These are phyloP conservation scores for Raphanus raphanistrum DNA, from an alignment of 345 rosid genomes.

Conservation along the genomic window DNA sequence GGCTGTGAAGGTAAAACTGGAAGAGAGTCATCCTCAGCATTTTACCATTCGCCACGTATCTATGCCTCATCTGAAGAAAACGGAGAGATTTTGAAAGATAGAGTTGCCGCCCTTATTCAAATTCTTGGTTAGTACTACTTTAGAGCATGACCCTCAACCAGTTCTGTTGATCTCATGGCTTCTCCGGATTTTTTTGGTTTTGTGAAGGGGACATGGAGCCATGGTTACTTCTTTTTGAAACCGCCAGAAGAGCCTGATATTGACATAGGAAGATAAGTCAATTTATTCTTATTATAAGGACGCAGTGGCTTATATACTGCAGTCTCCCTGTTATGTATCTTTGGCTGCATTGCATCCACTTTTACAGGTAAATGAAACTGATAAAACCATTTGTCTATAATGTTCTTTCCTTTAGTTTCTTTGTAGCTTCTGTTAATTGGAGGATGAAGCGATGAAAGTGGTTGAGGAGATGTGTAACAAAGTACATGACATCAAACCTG, in stretches of 20 bases:
- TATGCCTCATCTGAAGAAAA: conserved; percentile 51
- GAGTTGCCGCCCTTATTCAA: conserved; percentile 43
- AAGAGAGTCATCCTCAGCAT: conserved; percentile 24
- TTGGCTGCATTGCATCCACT: conserved; percentile 73
- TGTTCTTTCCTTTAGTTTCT: background rate
- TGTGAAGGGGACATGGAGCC: conserved; percentile 54
- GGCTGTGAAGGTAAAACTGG: background rate
- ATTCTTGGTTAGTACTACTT: conserved; percentile 56
- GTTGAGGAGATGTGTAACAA: conserved; percentile 53
- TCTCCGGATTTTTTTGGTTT: background rate
- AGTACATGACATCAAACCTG: conserved; percentile 49
- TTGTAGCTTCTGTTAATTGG: conserved; percentile 69
- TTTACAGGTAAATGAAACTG: conserved; percentile 51
- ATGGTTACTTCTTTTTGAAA: conserved; percentile 68
- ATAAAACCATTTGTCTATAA: background rate
- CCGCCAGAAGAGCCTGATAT: conserved; percentile 48
- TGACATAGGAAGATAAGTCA: conserved; percentile 38
- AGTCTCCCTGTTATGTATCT: conserved; percentile 40
- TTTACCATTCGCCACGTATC: conserved; percentile 33
- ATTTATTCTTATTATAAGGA: conserved; percentile 51
- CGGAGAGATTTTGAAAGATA: conserved; percentile 41
- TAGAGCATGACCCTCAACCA: background rate
- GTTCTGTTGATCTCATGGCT: conserved; percentile 11
- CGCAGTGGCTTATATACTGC: conserved; percentile 59
- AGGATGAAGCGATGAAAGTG: conserved; percentile 58